phyloP scores from a whole-genome alignment of 495 filamentous ascomycete genomes.

The Talaromyces nanjingensis region DNA sequence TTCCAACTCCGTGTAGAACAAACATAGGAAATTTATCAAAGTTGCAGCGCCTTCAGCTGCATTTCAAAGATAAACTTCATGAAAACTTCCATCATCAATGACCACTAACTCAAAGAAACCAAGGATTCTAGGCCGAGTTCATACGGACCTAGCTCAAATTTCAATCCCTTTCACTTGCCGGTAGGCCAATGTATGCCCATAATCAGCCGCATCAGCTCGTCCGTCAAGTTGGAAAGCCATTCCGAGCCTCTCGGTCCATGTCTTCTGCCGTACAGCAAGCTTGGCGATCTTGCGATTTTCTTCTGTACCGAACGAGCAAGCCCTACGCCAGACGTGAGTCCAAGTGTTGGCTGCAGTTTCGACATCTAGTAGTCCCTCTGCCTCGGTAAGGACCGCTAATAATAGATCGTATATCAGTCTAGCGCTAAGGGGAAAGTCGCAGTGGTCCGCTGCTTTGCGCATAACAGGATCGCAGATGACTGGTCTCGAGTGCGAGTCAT shows the following conservation, averaged over 20 bases:
- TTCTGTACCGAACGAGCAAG: background rate
- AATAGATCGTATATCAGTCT: background rate
- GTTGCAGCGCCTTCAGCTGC: too few species aligned
- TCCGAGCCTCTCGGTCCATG: constrained; percentile 1
- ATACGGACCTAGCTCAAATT: background rate
- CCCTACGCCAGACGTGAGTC: background rate
- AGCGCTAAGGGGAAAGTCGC: background rate
- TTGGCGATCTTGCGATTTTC: background rate
- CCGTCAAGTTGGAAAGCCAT: background rate
- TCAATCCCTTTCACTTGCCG: background rate
- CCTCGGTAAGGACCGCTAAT: background rate
- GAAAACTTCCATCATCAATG: too few species aligned
- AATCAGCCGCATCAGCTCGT: background rate
- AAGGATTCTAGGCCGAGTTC: background rate
- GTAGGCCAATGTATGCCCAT: background rate
- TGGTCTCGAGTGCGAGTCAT: background rate
- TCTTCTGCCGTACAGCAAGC: constrained; percentile 1
- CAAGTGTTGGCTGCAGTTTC: background rate
- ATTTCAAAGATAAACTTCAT: too few species aligned
- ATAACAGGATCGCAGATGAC: constrained; percentile 2
- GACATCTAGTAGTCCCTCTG: background rate
- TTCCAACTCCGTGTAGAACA: too few species aligned
- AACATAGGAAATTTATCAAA: too few species aligned
- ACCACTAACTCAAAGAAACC: too few species aligned
- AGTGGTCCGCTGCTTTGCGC: constrained; percentile 1